Evolutionary conservation across 495 filamentous ascomycete species (phyloP), one percentile per base, ranked within the genome.

Genomic region (Polyplosphaeria fusca): DNA sequence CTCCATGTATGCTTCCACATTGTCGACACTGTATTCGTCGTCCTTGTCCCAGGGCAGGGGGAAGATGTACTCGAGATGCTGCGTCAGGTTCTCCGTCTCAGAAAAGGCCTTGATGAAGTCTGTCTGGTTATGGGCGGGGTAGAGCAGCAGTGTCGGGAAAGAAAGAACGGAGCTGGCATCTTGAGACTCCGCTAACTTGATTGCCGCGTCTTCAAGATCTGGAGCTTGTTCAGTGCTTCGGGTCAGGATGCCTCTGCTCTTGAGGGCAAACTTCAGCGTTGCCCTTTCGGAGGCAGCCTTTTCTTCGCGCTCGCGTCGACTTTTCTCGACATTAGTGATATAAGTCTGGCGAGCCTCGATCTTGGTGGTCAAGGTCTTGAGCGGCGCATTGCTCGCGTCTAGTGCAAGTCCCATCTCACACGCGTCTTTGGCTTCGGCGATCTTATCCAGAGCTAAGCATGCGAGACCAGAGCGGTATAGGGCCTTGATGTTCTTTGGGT

Each of bases 1-100:
- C 74, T 96, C 88, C 78, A 91, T 87, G 67, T 86, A 98, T 61
- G 87, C 91, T 63, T 96, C 91, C n/a, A 96, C 87, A 5, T 63
- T 69, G 5, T 74, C 70, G 0, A 74, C 61, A 7, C 70, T 76
- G 61, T 95, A 96, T 63, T 86, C 85, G 3, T 79, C 71, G 60
- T 78, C 74, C 14, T 67, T 61, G 66, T 98, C 93, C 93, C 91
- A 97, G n/a, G 89, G 87, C 61, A 85, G 59, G 0, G 82, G 83
- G 48, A 97, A 83, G 14, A 96, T 85, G 55, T 94, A 93, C 0
- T 76, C 75, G 42, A 98, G 73, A 64, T 95, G 88, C 50, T 88
- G 80, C 5, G 72, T 77, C 22, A 96, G 60, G 0, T 71, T 81
- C 49, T 85, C 80, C 43, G 76, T 81, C 75, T 96, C 92, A 5